Base-by-base conservation (phyloP, 1,139 yeast species). In the Kodamaea plutei region DNA sequence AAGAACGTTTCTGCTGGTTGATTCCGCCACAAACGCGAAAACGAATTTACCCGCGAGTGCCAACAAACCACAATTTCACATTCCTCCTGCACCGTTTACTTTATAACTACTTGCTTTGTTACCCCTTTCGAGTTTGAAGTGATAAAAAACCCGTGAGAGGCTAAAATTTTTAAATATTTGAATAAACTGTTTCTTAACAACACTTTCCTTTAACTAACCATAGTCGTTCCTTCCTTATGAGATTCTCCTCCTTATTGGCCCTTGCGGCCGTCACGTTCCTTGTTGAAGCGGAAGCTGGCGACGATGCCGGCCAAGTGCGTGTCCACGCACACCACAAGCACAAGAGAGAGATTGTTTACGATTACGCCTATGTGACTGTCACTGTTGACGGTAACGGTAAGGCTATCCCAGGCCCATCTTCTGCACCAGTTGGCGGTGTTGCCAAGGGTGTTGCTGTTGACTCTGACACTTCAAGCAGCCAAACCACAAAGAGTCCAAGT, bases 291-390 rank as follows among this genome's bases (percentile, higher is more conserved):
- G 52, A 45, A 12, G 67, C 66, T 40, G 69, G 76, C 38, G 53
- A 66, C 13, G 48, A 67, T 32, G 52, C 66, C 49, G n/a, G n/a
- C n/a, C n/a, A n/a, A n/a, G n/a, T n/a, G n/a, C 39, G 48, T 33
- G 49, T 58, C 58, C 76, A 71, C 55, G 64, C 58, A 45, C 93
- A 83, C 62, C 84, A 80, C 58, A 76, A 71, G 47, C 82, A 79
- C 58, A 79, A 78, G 64, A 77, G 88, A 65, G 85, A 84, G 30
- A 75, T 81, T 44, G 94, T 84, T 38, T 77, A 84, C 47, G 87
- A 84, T 58, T 79, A 81, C 57, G 89, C 84, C 40, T 84, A 84
- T 58, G 80, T 79, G 48, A 80, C 89, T 25, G 77, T 80, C 40
- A 71, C 81, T 36, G 95, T 87, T 38, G 80, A 84, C 56, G 75